Evolutionary conservation across 2,329 filamentous ascomycete genomes (phyloP), one percentile per base, ranked within the genome.

Genomic region (Anisogramma anomala): DNA sequence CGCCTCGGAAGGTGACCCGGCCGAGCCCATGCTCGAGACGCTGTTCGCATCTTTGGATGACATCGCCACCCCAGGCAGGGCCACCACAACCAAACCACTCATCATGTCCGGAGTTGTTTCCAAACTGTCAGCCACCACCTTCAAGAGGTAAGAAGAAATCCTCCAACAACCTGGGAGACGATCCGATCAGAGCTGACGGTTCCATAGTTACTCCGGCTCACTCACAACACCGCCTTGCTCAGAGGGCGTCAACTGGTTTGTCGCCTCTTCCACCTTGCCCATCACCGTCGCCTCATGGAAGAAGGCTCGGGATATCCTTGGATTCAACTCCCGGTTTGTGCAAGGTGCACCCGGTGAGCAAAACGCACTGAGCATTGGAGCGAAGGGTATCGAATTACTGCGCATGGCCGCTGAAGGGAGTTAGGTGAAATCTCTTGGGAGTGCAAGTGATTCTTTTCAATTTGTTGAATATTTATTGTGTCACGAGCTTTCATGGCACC

Each of bases 151-250:
- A 22, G 53, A 1, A 6, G 11, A 2, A 23, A 10, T 4, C n/a
- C 27, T 7, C 4, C 11, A 2, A 7, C 2, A 27, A 26, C 9
- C n/a, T 9, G 17, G 27, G 14, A 26, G 13, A 22, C 23, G 14
- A 30, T 26, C n/a, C 25, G 10, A 17, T 18, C 26, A n/a, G 4
- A 13, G 15, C 13, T 25, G 13, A 35, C 20, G 26, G n/a, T 36
- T 5, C 7, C 15, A 15, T 36, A 63, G 57, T 18, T 67, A 71
- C 54, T 52, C 59, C 2, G 67, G 67, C 19, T 69, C 66, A 3
- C 58, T 71, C 26, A 71, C 68, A 10, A 70, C 67, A 7, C 67
- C 68, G 15, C 68, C 67, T 3, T 71, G 68, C 57, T 56, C 56
- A 11, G 67, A 71, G 51, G 61, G 59, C 17, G 66, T 71, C 22